Conservation (phyloP, 2,329 filamentous ascomycete species). For the Diaporthe batatas region DNA sequence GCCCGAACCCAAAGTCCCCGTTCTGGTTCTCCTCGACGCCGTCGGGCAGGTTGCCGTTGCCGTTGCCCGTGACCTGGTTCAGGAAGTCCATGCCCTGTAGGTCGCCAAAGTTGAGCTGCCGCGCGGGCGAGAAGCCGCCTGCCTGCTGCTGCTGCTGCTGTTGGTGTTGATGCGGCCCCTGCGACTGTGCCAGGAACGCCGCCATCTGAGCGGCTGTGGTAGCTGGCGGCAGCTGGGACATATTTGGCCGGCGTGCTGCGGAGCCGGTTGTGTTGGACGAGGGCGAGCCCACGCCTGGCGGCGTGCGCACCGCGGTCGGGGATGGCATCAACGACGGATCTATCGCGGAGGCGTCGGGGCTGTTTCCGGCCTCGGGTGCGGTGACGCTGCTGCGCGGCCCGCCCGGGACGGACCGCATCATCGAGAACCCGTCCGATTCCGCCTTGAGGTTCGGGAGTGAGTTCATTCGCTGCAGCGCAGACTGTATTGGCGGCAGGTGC, state of each 20-base stretch:
- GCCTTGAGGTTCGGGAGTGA: slow-evolving; percentile 51
- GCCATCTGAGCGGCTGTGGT: slow-evolving; percentile 45
- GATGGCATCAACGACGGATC: slow-evolving; percentile 63
- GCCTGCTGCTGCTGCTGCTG: slow-evolving; percentile 52
- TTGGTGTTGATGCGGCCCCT: slow-evolving; percentile 43
- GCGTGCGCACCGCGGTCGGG: slow-evolving; percentile 55
- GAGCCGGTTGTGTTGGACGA: slow-evolving; percentile 44
- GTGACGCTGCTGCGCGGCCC: slow-evolving; percentile 55
- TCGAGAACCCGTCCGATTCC: slow-evolving; percentile 55
- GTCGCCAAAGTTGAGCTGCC: slow-evolving; percentile 58
- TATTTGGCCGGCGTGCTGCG: slow-evolving; percentile 46
- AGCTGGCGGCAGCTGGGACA: slow-evolving; percentile 45
- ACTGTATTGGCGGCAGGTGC: slow-evolving; percentile 54
- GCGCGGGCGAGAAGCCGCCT: slow-evolving; percentile 43
- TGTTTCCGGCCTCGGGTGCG: slow-evolving; percentile 50
- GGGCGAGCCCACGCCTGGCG: slow-evolving; percentile 48
- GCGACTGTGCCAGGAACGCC: slow-evolving; percentile 34
- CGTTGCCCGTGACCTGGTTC: slow-evolving; percentile 51
- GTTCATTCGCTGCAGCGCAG: slow-evolving; percentile 48
- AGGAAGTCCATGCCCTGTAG: slow-evolving; percentile 68
- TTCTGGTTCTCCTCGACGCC: slow-evolving; percentile 43
- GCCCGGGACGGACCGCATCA: slow-evolving; percentile 57
- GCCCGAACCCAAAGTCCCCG: slow-evolving; percentile 72
- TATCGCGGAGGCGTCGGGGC: slow-evolving; percentile 51
- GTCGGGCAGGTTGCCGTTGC: slow-evolving; percentile 37